Percentiles rank a stretch among this genome's conserved stretches.
Evolutionary conservation across 2,329 filamentous ascomycete genomes (phyloP).

Genomic region (Gaeumannomyces sp.): DNA sequence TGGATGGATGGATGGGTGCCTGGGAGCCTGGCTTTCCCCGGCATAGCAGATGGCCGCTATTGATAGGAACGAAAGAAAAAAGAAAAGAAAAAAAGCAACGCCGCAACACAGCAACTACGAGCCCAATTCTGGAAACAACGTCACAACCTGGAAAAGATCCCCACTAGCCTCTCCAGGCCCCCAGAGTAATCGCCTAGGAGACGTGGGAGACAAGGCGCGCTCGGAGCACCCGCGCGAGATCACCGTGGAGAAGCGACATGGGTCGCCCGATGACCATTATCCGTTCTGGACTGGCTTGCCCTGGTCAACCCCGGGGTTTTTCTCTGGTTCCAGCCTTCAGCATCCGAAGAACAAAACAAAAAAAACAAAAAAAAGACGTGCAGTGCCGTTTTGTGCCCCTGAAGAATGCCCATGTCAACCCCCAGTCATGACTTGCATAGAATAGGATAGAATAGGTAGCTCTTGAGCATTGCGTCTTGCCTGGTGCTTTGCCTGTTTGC

Average conservation of each 20-base stretch:
- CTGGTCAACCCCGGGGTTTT: neutral
- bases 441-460: too few species aligned
- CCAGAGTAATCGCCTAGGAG: neutral
- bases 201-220: neutral
- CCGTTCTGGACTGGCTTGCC: neutral
- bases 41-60: neutral
- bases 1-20: neutral
- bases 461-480: neutral
- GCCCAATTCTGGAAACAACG: too few species aligned
- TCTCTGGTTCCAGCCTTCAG: neutral
- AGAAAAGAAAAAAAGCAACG: neutral
- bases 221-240: neutral
- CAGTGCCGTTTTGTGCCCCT: neutral
- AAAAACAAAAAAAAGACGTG: neutral
- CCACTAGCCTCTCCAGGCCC: neutral
- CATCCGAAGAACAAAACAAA: neutral
- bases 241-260: neutral
- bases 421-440: neutral
- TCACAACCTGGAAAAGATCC: neutral
- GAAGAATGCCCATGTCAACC: too few species aligned
- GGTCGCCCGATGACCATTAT: neutral
- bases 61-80: neutral
- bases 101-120: neutral
- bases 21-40: neutral
- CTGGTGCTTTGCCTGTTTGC: neutral